These are phyloP conservation scores for Boletus bicolor DNA, from an alignment of 768 basidiomycete species.

Conservation along the genomic window DNA sequence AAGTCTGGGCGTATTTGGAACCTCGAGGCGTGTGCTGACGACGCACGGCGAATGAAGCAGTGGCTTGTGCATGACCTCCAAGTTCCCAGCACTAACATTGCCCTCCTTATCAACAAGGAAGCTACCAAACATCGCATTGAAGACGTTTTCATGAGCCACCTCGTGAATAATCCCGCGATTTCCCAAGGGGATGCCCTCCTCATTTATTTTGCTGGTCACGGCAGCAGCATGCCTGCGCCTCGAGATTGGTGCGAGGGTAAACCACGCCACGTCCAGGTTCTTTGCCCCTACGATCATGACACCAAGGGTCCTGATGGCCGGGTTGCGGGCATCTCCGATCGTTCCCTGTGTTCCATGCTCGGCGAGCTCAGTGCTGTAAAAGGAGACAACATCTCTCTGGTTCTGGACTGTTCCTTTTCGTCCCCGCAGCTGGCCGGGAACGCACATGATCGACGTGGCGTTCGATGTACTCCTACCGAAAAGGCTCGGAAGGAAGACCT, in stretches of 20 bases:
- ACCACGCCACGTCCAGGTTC: constrained; percentile 46
- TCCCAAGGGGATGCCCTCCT: constrained; percentile 61
- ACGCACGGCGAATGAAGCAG: constrained; percentile 54
- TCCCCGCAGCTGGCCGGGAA: constrained; percentile 37
- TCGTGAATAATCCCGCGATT: constrained; percentile 59
- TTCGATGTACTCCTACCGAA: constrained; percentile 60
- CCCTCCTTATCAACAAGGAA: constrained; percentile 51
- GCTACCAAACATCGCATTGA: constrained; percentile 64
- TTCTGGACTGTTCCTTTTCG: constrained; percentile 65
- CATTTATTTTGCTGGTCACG: constrained; percentile 75
- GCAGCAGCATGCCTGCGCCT: constrained; percentile 56
- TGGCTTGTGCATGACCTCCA: constrained; percentile 57
- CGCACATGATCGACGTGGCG: constrained; percentile 43
- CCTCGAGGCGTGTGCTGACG: constrained; percentile 61
- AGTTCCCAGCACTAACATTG: constrained; percentile 57
- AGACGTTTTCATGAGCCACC: constrained; percentile 55
- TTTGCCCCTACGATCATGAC: constrained; percentile 68
- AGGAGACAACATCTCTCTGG: constrained; percentile 67
- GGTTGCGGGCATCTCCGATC: constrained; percentile 64
- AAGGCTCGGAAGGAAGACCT: constrained; percentile 55
- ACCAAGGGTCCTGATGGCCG: constrained; percentile 44
- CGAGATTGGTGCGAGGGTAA: constrained; percentile 54
- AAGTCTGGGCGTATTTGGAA: constrained; percentile 64
- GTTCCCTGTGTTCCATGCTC: constrained; percentile 62
- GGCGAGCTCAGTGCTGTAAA: constrained; percentile 51